Evolutionary conservation across 208 protist species (phyloP).

Genomic region (Leishmania aethiopica): DNA sequence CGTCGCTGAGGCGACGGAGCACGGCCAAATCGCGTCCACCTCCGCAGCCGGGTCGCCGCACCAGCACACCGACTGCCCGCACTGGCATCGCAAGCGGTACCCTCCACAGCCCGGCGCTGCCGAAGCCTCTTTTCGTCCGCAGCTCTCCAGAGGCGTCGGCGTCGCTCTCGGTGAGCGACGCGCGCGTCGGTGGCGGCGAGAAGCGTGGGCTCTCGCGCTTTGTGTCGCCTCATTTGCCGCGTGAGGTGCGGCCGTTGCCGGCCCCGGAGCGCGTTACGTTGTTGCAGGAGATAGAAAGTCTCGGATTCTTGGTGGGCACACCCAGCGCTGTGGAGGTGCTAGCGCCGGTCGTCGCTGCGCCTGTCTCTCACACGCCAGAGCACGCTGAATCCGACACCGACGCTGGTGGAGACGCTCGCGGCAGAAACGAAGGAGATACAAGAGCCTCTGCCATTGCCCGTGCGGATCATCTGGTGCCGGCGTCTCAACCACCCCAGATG

Average conservation of each 20-base stretch:
- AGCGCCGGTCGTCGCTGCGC: background rate
- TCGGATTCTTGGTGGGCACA: slow-evolving; percentile 29
- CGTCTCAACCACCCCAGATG: background rate
- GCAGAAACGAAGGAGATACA: background rate
- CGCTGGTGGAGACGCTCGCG: background rate
- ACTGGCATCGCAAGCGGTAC: too few species aligned
- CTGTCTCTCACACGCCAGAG: background rate
- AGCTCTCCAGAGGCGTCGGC: background rate
- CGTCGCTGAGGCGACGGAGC: background rate
- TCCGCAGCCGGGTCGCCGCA: background rate
- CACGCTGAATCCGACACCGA: background rate
- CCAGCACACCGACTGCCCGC: background rate
- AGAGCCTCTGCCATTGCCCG: too few species aligned
- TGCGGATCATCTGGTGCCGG: background rate
- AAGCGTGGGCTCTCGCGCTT: slow-evolving; percentile 10
- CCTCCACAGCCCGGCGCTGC: background rate
- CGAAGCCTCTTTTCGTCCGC: background rate
- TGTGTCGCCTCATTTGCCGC: slow-evolving; percentile 23
- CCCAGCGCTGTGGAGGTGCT: slow-evolving; percentile 44
- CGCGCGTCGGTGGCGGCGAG: background rate
- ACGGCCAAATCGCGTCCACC: background rate
- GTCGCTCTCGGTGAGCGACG: background rate
- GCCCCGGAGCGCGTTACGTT: slow-evolving; percentile 30
- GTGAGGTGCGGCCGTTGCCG: slow-evolving; percentile 23
- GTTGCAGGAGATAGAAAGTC: slow-evolving; percentile 52